Evolutionary conservation across 2,329 filamentous ascomycete genomes (phyloP), one percentile per base, ranked within the genome.

Genomic region (Apiospora arundinis): DNA sequence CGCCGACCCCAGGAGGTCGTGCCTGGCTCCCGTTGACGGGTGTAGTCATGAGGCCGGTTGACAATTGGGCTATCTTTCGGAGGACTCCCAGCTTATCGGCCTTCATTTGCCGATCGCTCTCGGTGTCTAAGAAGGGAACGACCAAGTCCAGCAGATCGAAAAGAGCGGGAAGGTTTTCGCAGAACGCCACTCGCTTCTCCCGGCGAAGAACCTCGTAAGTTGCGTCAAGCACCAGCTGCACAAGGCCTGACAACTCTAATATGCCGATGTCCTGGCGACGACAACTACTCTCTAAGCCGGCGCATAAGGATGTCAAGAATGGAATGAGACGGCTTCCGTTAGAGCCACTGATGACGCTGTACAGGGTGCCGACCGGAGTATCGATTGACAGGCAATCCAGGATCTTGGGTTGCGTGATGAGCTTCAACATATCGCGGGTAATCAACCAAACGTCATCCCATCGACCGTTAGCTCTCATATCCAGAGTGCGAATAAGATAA

Each of bases 311-410:
- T 7, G 1, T 21, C 9, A 85, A 72, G 0, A 45, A 71, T 0
- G 68, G 74, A 73, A 83, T 78, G 14, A 79, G 74, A 12, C 69
- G 60, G 6, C 78, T 81, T 1, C 80, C 79, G 40, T 81, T 71
- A 9, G 56, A n/a, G 16, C 83, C 83, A 7, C 78, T 72, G 0
- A 84, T 70, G 66, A 79, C 81, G 52, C 79, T 82, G 72, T 78
- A 81, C 21, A 84, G 76, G 0, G 67, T 71, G 1, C 80, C 78
- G 1, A 83, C 80, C 44, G 83, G 74, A 44, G 80, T 77, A 69
- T 85, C 83, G 18, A 85, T 68, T 76, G 78, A 82, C 9, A 80
- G 67, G 8, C 48, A 68, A 3, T 49, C 37, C 18, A 72, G 72
- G 4, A 48, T 40, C 21, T 68, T 18, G 21, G 37, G n/a, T 9